Base-by-base conservation (phyloP, 2,329 filamentous ascomycete genomes). In the Aureobasidium sp. region DNA sequence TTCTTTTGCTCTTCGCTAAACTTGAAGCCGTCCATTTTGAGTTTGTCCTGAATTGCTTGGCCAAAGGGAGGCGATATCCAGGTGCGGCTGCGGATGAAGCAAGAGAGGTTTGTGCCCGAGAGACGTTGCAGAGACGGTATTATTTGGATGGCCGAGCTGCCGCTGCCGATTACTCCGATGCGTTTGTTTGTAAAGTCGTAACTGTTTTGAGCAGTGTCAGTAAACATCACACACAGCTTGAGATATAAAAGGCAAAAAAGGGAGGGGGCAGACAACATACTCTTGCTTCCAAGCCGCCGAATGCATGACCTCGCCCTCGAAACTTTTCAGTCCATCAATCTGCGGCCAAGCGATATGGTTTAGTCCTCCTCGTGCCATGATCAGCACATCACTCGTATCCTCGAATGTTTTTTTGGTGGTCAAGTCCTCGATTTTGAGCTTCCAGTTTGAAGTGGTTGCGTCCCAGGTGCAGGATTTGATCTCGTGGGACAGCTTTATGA, bases 201-300 rank as follows among this genome's bases (percentile, higher is more conserved):
- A 41, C 63, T 62, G 59, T 41, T 17, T 15, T 37, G 17, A 9
- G n/a, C 20, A 15, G 25, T 14, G 41, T 44, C 27, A 39, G 27
- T 52, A 39, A 20, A 8, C 14, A 12, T 2, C 5, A 5, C 22
- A 48, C 15, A 31, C 29, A 25, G 14, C 25, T 9, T 11, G 12
- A 45, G 15, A 39, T 9, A 39, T 14, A 29, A 15, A 42, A 29
- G 14, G 11, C 9, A 2, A 42, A 31, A 31, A 31, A 31, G 11
- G 2, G 1, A 9, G 20, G 41, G 8, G n/a, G 11, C 27, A n/a
- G 22, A 20, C 17, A 34, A 27, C 62, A 39, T 49, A 66, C 53
- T 78, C 75, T 5, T 79, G 70, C 1, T 82, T 77, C 82, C 82
- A 87, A 41, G 77, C 74, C 1, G 84, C 79, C 0, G 81, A 81